Conservation (phyloP, 805 yeast species). For the Starmera caribaea region DNA sequence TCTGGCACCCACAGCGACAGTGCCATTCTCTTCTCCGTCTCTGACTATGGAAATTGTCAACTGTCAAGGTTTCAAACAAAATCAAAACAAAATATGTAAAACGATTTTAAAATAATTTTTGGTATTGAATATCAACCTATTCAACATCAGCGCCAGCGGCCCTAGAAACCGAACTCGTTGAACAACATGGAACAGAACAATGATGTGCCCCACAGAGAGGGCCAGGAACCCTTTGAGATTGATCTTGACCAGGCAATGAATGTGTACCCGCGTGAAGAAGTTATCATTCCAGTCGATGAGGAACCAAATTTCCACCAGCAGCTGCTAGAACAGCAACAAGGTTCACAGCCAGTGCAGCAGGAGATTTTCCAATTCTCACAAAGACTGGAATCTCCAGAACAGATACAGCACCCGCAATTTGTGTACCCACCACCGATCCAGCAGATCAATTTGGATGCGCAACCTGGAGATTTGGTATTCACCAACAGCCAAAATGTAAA, state of each 20-base stretch:
- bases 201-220: no score
- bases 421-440: no score
- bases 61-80: no score
- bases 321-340: background rate
- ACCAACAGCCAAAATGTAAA: background rate
- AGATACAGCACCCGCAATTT: background rate
- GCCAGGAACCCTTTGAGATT: background rate
- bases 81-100: no score
- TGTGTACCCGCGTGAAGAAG: background rate
- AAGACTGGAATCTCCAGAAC: background rate
- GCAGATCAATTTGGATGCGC: background rate
- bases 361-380: background rate
- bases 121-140: no score
- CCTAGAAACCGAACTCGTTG: no score
- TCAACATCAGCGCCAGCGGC: no score
- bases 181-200: no score
- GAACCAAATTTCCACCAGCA: background rate
- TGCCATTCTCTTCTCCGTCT: no score
- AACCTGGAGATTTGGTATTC: background rate
- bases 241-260: slow-evolving; percentile 1
- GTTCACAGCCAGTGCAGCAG: background rate
- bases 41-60: no score
- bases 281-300: background rate
- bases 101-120: no score
- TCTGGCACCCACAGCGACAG: no score